Percentiles rank a stretch among this genome's conserved stretches.
phyloP scores from a whole-genome alignment of 140 eudicot genomes.

The Cichorium intybus region DNA sequence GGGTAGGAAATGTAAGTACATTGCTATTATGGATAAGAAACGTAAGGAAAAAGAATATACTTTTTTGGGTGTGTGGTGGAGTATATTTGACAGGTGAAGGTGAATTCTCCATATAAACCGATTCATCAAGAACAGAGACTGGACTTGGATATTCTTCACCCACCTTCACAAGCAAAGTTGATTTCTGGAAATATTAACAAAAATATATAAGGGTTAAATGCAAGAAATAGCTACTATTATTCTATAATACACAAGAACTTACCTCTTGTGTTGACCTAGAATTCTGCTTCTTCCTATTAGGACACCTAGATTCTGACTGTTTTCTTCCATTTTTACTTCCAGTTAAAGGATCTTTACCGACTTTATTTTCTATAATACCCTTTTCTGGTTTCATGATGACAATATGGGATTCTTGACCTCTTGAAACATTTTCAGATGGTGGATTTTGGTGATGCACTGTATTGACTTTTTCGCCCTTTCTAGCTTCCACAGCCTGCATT shows the following conservation, averaged over 20 bases:
- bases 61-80: slow-evolving; percentile 30
- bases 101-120: slow-evolving; percentile 41
- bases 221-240: background rate
- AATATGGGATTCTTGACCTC: slow-evolving; percentile 52
- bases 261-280: slow-evolving; percentile 43
- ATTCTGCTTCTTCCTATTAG: slow-evolving; percentile 51
- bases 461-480: slow-evolving; percentile 27
- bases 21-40: too few relatives aligned
- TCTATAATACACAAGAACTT: slow-evolving; percentile 15
- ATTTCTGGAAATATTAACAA: slow-evolving; percentile 37
- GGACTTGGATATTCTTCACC: slow-evolving; percentile 83
- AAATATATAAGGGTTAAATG: background rate
- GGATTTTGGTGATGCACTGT: slow-evolving; percentile 10
- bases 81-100: slow-evolving; percentile 56
- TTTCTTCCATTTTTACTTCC: slow-evolving; percentile 49
- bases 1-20: too few relatives aligned
- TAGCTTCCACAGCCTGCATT: slow-evolving; percentile 58
- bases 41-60: slow-evolving; percentile 25
- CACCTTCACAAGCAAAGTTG: slow-evolving; percentile 24
- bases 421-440: slow-evolving; percentile 16
- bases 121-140: slow-evolving; percentile 78
- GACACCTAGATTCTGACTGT: slow-evolving; percentile 52
- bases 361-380: slow-evolving; percentile 28
- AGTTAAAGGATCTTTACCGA: slow-evolving; percentile 32
- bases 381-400: slow-evolving; percentile 85